Percentiles rank a stretch among this genome's conserved stretches.
Evolutionary conservation across 2,329 filamentous ascomycete genomes (phyloP).

Genomic region (Diplodia sapinea): DNA sequence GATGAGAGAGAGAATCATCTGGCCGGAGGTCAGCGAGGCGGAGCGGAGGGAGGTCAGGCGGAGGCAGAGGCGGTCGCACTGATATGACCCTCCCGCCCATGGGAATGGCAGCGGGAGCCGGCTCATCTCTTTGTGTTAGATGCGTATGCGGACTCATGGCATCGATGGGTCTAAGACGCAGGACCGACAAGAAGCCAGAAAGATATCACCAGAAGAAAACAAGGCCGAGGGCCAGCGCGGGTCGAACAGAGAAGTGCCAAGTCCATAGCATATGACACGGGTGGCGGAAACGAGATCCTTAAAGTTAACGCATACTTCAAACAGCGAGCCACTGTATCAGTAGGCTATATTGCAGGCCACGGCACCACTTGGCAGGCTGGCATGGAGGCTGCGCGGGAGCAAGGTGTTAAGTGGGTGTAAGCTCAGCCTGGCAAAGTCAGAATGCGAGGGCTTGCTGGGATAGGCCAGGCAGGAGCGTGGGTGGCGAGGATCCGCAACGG

Average conservation of each 20-base stretch:
- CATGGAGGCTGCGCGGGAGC: slow-evolving; percentile 10
- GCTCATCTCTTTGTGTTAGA: neutral
- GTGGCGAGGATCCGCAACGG: slow-evolving; percentile 16
- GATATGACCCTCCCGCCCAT: slow-evolving; percentile 38
- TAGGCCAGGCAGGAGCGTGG: neutral
- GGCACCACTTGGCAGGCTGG: neutral
- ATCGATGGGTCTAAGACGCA: neutral
- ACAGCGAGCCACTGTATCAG: slow-evolving; percentile 6
- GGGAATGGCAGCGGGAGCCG: slow-evolving; percentile 36
- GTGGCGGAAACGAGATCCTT: slow-evolving; percentile 14
- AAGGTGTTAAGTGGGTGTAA: slow-evolving; percentile 14
- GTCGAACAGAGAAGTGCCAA: slow-evolving; percentile 6
- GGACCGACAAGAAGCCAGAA: neutral
- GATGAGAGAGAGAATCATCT: slow-evolving; percentile 24
- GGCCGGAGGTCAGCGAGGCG: neutral
- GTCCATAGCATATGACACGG: slow-evolving; percentile 24
- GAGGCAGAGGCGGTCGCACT: slow-evolving; percentile 16
- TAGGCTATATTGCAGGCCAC: slow-evolving; percentile 18
- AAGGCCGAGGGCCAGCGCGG: slow-evolving; percentile 1
- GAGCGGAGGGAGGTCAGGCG: neutral
- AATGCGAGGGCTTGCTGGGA: slow-evolving; percentile 6
- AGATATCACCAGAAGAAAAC: neutral
- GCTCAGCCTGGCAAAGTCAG: slow-evolving; percentile 22
- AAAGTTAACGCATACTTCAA: slow-evolving; percentile 14
- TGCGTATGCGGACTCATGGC: neutral